Evolutionary conservation across 352 stramenopile species (phyloP).

Genomic region (Phytophthora cajani): DNA sequence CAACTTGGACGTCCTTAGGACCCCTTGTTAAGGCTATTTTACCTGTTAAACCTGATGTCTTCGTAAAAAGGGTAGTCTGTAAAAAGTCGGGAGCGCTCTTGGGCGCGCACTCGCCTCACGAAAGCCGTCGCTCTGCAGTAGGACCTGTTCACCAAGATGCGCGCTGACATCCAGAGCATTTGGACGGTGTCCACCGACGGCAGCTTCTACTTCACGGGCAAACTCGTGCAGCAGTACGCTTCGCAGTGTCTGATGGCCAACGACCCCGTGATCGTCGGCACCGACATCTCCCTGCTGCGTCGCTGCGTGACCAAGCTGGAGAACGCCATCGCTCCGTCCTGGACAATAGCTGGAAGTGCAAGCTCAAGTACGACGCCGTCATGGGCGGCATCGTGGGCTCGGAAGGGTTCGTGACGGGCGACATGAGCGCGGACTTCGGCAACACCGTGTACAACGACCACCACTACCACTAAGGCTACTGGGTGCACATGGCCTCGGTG

Average conservation of each 20-base stretch:
- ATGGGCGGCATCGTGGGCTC: conserved; percentile 72
- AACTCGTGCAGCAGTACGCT: conserved; percentile 77
- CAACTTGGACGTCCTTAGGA: too few relatives aligned
- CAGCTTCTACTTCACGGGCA: conserved; percentile 84
- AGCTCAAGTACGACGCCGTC: conserved; percentile 68
- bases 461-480: conserved; percentile 83
- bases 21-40: too few relatives aligned
- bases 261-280: conserved; percentile 66
- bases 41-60: too few relatives aligned
- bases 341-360: conserved; percentile 63
- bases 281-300: conserved; percentile 57
- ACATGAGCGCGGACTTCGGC: conserved; percentile 74
- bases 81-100: too few relatives aligned
- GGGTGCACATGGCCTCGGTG: conserved; percentile 66
- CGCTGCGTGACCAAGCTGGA: conserved; percentile 49
- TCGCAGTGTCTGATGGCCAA: conserved; percentile 80
- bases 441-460: conserved; percentile 84
- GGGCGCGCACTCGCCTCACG: conserved; percentile 44
- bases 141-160: conserved; percentile 55
- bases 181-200: conserved; percentile 60
- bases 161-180: conserved; percentile 54
- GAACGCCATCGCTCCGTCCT: too few relatives aligned
- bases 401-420: conserved; percentile 55
- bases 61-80: too few relatives aligned
- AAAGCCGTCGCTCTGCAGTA: conserved; percentile 43